Evolutionary conservation across 495 filamentous ascomycete genomes (phyloP).

Genomic region (Neurospora hispaniola): DNA sequence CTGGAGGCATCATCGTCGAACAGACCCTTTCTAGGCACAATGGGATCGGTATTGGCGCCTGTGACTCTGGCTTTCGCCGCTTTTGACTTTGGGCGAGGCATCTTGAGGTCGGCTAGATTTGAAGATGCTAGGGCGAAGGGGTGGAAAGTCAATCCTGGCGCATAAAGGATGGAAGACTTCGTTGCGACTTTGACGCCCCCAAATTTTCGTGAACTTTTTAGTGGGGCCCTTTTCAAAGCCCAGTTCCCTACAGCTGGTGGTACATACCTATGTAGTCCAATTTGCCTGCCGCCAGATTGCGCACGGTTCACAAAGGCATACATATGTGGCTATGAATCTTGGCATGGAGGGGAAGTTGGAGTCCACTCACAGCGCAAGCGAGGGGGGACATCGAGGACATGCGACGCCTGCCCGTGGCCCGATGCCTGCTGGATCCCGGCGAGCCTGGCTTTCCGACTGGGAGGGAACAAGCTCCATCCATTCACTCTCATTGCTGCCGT

Average conservation of each 20-base stretch:
- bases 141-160: background rate
- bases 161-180: background rate
- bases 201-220: constrained; percentile 13
- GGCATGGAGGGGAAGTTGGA: constrained; percentile 1
- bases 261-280: background rate
- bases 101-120: background rate
- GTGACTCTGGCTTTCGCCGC: constrained; percentile 4
- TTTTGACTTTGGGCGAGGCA: constrained; percentile 10
- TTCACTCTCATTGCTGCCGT: background rate
- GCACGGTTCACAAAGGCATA: background rate
- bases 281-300: background rate
- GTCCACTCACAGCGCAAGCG: constrained; percentile 1
- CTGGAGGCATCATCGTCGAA: constrained; percentile 28
- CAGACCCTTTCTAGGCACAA: constrained; percentile 14
- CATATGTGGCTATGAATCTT: background rate
- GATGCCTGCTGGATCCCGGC: background rate
- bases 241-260: background rate
- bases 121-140: background rate
- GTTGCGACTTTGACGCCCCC: background rate
- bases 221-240: constrained; percentile 7
- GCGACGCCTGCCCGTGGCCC: constrained; percentile 3
- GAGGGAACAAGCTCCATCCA: background rate
- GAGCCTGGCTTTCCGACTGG: constrained; percentile 9
- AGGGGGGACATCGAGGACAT: background rate
- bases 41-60: background rate